These are phyloP conservation scores for Geotrichum armillariae DNA, from an alignment of 1,139 yeast genomes.

Conservation along the genomic window DNA sequence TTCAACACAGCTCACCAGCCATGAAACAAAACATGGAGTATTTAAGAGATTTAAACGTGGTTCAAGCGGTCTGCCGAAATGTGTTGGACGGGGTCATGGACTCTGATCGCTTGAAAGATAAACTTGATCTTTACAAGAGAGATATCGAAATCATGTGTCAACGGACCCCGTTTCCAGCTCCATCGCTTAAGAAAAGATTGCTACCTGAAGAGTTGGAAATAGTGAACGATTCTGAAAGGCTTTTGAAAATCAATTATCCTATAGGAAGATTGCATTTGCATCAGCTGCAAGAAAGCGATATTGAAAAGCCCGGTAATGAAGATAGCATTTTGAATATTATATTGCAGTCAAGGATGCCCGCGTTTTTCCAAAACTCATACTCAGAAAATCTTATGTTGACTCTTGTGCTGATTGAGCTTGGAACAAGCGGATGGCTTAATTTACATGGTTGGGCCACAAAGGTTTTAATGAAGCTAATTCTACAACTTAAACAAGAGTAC, in stretches of 20 bases:
- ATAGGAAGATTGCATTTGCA: slow-evolving; percentile 3
- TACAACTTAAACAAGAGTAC: slow-evolving; percentile 4
- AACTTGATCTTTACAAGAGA: slow-evolving; percentile 3
- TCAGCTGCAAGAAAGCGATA: not conserved
- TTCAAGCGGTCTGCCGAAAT: slow-evolving; percentile 10
- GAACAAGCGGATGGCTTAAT: slow-evolving; percentile 19
- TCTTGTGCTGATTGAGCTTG: slow-evolving; percentile 13
- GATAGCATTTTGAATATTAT: slow-evolving; percentile 1
- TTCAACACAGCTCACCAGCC: not conserved
- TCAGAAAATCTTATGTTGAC: slow-evolving; percentile 18
- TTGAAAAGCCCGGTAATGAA: not conserved
- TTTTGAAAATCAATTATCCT: slow-evolving; percentile 9
- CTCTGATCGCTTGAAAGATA: too few species aligned
- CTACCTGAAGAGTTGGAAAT: slow-evolving; percentile 14
- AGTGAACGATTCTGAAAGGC: not conserved
- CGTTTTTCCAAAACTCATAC: slow-evolving; percentile 12
- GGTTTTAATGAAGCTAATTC: slow-evolving; percentile 5
- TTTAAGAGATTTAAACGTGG: slow-evolving; percentile 7
- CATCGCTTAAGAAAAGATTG: not conserved
- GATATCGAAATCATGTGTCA: slow-evolving; percentile 10
- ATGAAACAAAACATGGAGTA: not conserved
- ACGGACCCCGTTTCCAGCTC: slow-evolving; percentile 7
- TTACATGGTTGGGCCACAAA: slow-evolving; percentile 18
- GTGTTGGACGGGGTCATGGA: not conserved
- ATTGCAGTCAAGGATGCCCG: slow-evolving; percentile 3